Evolutionary conservation across 1,284 basidiomycete species (phyloP).

Genomic region (Ustilago hordei): DNA sequence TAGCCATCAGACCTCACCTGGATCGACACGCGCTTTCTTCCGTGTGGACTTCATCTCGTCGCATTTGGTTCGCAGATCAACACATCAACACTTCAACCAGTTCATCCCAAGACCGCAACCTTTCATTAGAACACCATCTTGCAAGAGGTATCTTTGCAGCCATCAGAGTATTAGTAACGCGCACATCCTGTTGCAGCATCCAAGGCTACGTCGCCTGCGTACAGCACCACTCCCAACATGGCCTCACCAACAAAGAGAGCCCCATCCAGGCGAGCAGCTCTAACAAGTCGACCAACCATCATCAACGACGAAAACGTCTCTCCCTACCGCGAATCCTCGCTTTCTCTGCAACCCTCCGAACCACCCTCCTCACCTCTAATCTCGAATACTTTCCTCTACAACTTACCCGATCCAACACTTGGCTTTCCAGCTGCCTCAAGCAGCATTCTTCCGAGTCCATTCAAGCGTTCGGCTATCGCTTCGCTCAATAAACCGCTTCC

Average conservation of each 20-base stretch:
- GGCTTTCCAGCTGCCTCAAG: slow-evolving; percentile 11
- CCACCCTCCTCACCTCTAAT: slow-evolving; percentile 35
- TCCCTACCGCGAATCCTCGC: slow-evolving; percentile 20
- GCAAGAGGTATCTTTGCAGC: no score
- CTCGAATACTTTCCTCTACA: slow-evolving; percentile 50
- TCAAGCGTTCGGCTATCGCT: slow-evolving; percentile 25
- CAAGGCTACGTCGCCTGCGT: not conserved
- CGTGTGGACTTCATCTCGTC: slow-evolving; percentile 15
- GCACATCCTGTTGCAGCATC: not conserved
- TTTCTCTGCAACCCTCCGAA: slow-evolving; percentile 21
- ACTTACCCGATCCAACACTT: slow-evolving; percentile 43
- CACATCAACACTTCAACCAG: slow-evolving; percentile 10
- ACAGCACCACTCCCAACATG: slow-evolving; percentile 7
- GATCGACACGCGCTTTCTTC: not conserved
- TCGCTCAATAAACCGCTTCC: slow-evolving; percentile 44
- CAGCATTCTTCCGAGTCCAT: slow-evolving; percentile 24
- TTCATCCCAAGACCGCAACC: not conserved
- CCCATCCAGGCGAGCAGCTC: slow-evolving; percentile 14
- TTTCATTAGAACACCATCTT: not conserved
- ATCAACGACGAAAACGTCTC: slow-evolving; percentile 39
- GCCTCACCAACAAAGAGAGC: slow-evolving; percentile 25
- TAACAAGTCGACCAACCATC: not conserved
- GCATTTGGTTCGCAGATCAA: not conserved
- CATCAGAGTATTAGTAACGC: not conserved
- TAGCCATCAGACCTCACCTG: not conserved